Evolutionary conservation across 1,284 basidiomycete genomes (phyloP).

Genomic region (Jaminaea rosea): DNA sequence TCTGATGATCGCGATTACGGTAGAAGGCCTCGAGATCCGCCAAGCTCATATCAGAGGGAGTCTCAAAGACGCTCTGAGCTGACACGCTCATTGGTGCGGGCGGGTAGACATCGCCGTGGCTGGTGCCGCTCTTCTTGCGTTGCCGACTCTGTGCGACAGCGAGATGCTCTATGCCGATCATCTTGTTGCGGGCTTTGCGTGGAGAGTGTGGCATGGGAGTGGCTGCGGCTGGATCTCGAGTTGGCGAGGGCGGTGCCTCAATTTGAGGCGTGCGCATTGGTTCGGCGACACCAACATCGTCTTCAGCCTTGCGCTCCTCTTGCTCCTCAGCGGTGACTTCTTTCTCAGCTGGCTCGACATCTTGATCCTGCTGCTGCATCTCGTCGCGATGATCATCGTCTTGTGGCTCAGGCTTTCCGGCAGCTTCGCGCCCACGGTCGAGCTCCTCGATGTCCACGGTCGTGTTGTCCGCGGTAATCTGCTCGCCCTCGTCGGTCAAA

Average conservation of each 20-base stretch:
- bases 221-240: background rate
- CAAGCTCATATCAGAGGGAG: slow-evolving; percentile 3
- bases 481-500: background rate
- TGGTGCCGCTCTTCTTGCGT: background rate
- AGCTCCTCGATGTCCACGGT: background rate
- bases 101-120: no score
- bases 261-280: no score
- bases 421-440: background rate
- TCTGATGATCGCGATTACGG: slow-evolving; percentile 1
- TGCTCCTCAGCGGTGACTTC: no score
- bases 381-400: background rate
- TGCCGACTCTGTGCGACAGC: background rate
- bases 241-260: no score
- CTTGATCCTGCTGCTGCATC: background rate
- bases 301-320: no score
- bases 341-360: no score
- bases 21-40: slow-evolving; percentile 6
- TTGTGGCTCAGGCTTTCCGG: background rate
- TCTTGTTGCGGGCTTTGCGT: background rate
- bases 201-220: background rate
- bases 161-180: background rate
- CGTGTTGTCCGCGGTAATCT: background rate
- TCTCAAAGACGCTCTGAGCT: background rate
- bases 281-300: no score
- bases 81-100: background rate